Base-by-base conservation (phyloP, 768 basidiomycete genomes). In the Mycena venus region DNA sequence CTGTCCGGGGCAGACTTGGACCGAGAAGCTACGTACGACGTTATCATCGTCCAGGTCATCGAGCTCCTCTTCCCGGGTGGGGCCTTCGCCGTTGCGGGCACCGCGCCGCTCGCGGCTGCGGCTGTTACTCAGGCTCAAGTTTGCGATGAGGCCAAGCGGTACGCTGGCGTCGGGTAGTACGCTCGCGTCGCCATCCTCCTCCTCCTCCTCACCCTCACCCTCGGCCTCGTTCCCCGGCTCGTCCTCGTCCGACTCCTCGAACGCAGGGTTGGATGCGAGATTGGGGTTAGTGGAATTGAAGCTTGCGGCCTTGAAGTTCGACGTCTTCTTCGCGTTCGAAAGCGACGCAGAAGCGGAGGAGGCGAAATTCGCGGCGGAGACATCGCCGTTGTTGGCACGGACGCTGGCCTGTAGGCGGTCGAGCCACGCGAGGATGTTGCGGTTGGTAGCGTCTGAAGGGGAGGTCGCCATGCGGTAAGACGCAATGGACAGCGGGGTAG, bases 381-480 rank as follows among this genome's bases (percentile, higher is more conserved):
- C 81, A 84, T 56, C 84, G 84, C 4, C 88, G 88, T 2, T 85
- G 65, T 55, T 83, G 21, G 86, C 86, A 38, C 87, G 89, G 55
- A 92, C 88, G 74, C 90, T 91, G 0, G 89, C 86, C 80, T 93
- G 90, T 0, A 94, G 85, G 7, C 90, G 90, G 74, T 95, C 92
- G 68, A 95, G 87, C 94, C 94, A 95, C 11, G 90, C 92, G n/a
- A 93, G 83, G 36, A 94, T 88, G 70, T 91, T 90, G 34, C 88
- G 82, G 70, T 94, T 94, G 76, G 90, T 90, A 63, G 89, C 87
- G 78, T 95, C 94, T 6, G 92, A 91, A 4, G 94, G 92, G 0
- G 94, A 93, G 0, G 93, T 94, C 7, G 94, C 93, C 89, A 92
- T 89, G 44, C 92, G 88, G 79, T 95, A 95, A 2, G 94, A 93